These are phyloP conservation scores for Buxus sempervirens DNA, from an alignment of 164 flowering plant genomes.

Conservation along the genomic window DNA sequence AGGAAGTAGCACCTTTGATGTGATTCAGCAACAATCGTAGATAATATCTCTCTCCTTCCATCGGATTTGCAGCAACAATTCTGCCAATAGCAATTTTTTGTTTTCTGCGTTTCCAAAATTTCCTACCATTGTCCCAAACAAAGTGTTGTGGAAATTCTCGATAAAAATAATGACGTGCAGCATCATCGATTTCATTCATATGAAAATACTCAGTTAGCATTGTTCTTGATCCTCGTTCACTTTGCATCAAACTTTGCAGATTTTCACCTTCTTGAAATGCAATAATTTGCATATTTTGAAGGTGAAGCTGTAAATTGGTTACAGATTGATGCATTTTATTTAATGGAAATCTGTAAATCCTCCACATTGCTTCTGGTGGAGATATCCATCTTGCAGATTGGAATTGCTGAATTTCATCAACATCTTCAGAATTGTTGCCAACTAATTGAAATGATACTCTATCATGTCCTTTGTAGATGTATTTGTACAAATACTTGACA, in stretches of 20 bases:
- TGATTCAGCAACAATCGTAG: not conserved
- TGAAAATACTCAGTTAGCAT: slow-evolving; percentile 3
- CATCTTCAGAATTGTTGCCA: too few species aligned
- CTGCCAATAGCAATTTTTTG: not conserved
- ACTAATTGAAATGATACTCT: too few species aligned
- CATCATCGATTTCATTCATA: not conserved
- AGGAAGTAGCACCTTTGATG: not conserved
- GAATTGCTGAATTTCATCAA: slow-evolving; percentile 19
- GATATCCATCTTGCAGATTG: slow-evolving; percentile 13
- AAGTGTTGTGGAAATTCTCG: not conserved
- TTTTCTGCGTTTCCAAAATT: not conserved
- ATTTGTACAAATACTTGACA: slow-evolving; percentile 20
- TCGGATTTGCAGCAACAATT: not conserved
- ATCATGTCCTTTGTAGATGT: slow-evolving; percentile 17
- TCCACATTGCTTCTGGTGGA: slow-evolving; percentile 7
- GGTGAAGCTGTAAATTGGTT: not conserved
- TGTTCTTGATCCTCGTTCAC: not conserved
- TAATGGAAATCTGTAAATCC: not conserved
- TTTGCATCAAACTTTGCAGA: not conserved
- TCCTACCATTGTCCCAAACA: not conserved
- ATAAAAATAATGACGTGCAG: too few species aligned
- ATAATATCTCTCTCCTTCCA: slow-evolving; percentile 4
- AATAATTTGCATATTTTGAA: not conserved
- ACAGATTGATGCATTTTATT: slow-evolving; percentile 10
- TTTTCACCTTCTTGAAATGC: not conserved